Percentiles rank a stretch among this genome's conserved stretches.
phyloP scores from a whole-genome alignment of 148 eudicot species.

The Silene uniflora region DNA sequence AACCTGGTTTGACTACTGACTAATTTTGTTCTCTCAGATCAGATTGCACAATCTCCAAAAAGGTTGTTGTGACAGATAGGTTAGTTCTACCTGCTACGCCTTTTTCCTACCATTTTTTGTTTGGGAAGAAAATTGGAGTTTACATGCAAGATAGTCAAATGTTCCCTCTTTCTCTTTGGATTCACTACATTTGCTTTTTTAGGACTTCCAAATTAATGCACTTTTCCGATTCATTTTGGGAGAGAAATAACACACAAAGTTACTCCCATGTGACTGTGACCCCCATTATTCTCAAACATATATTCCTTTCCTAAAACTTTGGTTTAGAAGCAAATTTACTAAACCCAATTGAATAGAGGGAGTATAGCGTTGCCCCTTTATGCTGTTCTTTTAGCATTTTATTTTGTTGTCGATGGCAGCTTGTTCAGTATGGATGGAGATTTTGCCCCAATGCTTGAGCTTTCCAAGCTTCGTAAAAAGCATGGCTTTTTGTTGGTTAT shows the following conservation, averaged over 20 bases:
- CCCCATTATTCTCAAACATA: neutral
- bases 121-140: neutral
- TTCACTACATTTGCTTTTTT: neutral
- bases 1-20: constrained; percentile 7
- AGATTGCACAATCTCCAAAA: constrained; percentile 59
- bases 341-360: neutral
- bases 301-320: neutral
- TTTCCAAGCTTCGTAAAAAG: constrained; percentile 75
- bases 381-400: neutral
- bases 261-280: neutral
- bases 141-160: neutral
- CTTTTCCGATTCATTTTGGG: neutral
- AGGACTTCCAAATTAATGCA: neutral
- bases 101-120: neutral
- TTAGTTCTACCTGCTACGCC: constrained; percentile 28
- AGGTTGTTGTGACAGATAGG: constrained; percentile 95
- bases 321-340: neutral
- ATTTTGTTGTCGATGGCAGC: constrained; percentile 41
- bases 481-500: constrained; percentile 88
- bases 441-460: constrained; percentile 87
- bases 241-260: neutral
- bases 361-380: neutral
- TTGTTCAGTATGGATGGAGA: constrained; percentile 99
- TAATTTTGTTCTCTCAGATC: constrained; percentile 44
- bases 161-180: neutral